A percentile compares a stretch with the other conserved stretches of the same genome.
phyloP scores from a whole-genome alignment of 2,329 filamentous ascomycete species.

The Clonostachys rhizophaga region DNA sequence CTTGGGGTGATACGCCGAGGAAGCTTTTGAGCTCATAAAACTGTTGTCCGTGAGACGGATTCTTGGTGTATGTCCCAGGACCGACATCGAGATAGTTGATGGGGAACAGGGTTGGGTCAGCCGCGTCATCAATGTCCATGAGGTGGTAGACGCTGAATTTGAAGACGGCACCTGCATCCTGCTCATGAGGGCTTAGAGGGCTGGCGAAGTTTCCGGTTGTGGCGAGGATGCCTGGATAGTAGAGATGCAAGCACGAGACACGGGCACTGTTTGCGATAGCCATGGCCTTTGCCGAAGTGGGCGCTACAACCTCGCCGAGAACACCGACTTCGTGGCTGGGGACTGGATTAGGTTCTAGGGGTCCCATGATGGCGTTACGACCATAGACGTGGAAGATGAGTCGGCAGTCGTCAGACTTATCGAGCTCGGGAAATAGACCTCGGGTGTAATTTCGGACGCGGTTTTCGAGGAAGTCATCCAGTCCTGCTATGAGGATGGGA shows the following conservation, averaged over 20 bases:
- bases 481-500: constrained; percentile 35
- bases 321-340: constrained; percentile 34
- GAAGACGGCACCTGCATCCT: constrained; percentile 23
- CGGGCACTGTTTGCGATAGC: constrained; percentile 32
- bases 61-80: not conserved
- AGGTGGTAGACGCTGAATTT: constrained; percentile 42
- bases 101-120: constrained; percentile 6
- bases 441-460: constrained; percentile 14
- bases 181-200: constrained; percentile 11
- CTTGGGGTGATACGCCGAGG: not conserved
- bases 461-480: constrained; percentile 29
- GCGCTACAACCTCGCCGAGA: constrained; percentile 36
- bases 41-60: not conserved
- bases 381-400: constrained; percentile 40
- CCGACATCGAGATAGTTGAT: constrained; percentile 9
- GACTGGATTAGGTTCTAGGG: constrained; percentile 14
- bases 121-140: constrained; percentile 24
- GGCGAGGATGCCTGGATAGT: constrained; percentile 40
- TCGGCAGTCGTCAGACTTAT: constrained; percentile 20
- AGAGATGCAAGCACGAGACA: constrained; percentile 32
- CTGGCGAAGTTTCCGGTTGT: constrained; percentile 43
- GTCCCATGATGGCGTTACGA: constrained; percentile 24
- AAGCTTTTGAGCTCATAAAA: not conserved
- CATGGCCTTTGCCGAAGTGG: constrained; percentile 33
- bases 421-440: constrained; percentile 12